Percentiles rank a stretch among this genome's conserved stretches.
Evolutionary conservation across 2,329 filamentous ascomycete genomes (phyloP).

Genomic region (Trichoderma afroharzianum): DNA sequence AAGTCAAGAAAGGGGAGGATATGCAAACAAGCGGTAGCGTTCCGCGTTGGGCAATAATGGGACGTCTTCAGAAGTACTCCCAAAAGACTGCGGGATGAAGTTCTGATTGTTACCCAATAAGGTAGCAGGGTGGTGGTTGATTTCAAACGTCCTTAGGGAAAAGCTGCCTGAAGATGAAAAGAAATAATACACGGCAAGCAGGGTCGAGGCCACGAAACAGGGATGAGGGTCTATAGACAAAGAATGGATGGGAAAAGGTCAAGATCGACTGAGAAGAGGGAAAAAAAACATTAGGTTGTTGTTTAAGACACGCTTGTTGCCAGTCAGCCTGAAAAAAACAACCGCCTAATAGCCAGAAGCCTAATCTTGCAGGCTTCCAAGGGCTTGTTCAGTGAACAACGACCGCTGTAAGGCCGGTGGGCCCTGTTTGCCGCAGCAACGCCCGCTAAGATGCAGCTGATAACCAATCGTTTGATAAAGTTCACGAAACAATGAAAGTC

Average conservation of each 20-base stretch:
- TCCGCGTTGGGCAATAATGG: constrained; percentile 13
- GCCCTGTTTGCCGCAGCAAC: constrained; percentile 26
- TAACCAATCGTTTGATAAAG: constrained; percentile 7
- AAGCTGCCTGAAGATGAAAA: not conserved
- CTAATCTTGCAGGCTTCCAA: constrained; percentile 1
- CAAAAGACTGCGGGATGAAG: not conserved
- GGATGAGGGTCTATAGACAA: not conserved
- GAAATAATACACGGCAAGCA: constrained; percentile 8
- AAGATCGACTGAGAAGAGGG: not conserved
- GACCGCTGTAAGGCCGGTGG: not conserved
- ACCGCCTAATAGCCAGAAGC: not conserved
- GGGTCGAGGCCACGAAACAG: not conserved
- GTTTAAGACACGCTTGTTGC: constrained; percentile 13
- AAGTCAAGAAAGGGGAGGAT: not conserved
- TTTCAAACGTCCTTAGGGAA: not conserved
- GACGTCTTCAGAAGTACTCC: not conserved
- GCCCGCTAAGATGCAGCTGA: constrained; percentile 9
- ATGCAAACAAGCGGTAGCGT: constrained; percentile 14
- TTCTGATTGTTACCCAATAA: not conserved
- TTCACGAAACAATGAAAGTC: not conserved
- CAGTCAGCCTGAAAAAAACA: not conserved
- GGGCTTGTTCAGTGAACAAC: not conserved
- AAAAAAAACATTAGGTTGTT: not conserved
- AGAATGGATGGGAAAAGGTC: constrained; percentile 8
- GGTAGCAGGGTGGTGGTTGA: not conserved